Evolutionary conservation across 345 rosid species (phyloP).

Genomic region (Rhodomyrtus tomentosa): DNA sequence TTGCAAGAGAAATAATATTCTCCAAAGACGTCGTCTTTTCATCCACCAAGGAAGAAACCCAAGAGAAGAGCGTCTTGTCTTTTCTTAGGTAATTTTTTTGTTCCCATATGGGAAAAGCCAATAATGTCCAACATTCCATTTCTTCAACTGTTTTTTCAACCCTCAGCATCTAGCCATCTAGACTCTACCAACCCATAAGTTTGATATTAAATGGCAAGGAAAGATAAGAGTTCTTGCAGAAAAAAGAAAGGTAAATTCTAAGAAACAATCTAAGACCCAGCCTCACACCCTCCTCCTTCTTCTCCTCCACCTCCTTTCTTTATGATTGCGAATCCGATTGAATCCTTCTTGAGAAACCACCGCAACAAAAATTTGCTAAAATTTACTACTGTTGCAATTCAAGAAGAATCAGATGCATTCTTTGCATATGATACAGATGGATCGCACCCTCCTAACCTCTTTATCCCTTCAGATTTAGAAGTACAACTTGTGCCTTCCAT

Average conservation of each 20-base stretch:
- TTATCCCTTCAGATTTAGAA: background rate
- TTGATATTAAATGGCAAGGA: background rate
- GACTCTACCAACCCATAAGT: background rate
- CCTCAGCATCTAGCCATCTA: background rate
- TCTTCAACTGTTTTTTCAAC: background rate
- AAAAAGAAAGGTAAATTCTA: background rate
- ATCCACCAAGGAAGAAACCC: background rate
- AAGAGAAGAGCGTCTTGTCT: no score
- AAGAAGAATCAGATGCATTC: background rate
- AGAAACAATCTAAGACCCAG: background rate
- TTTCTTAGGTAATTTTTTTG: background rate
- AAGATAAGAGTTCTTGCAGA: background rate
- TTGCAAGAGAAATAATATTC: accelerated
- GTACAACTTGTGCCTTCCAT: background rate
- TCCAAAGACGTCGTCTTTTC: background rate
- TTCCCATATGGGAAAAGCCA: background rate
- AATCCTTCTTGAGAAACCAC: background rate
- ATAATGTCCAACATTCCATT: background rate
- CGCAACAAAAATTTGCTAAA: no score
- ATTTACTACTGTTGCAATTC: no score
- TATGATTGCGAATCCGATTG: background rate
- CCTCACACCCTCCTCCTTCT: background rate
- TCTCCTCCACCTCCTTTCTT: background rate
- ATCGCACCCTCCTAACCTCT: no score
- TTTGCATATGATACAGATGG: background rate